Percentiles rank a stretch among this genome's conserved stretches.
Evolutionary conservation across 2,329 filamentous ascomycete genomes (phyloP).

Genomic region (Phyllosticta citriasiana): DNA sequence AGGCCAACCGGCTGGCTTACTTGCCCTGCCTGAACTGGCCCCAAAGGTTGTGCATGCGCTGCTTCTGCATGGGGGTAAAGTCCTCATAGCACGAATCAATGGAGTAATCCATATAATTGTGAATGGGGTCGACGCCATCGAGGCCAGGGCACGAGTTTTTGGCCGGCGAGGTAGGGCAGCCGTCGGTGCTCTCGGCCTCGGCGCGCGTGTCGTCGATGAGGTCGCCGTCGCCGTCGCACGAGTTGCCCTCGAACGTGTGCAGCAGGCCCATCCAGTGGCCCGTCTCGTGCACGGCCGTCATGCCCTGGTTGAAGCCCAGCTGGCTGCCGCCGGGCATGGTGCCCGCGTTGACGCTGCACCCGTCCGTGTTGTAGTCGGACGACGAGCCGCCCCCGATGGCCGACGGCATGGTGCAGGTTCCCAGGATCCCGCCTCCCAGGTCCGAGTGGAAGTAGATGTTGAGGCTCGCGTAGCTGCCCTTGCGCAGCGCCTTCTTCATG

Average conservation of each 20-base stretch:
- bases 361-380: conserved; percentile 40
- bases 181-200: conserved; percentile 39
- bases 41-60: conserved; percentile 45
- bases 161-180: conserved; percentile 36
- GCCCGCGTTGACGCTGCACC: conserved; percentile 47
- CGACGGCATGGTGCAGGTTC: conserved; percentile 43
- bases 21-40: conserved; percentile 30
- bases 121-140: conserved; percentile 38
- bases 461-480: conserved; percentile 43
- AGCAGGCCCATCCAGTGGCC: conserved; percentile 40
- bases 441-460: conserved; percentile 53
- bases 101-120: conserved; percentile 53
- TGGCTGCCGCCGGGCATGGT: conserved; percentile 45
- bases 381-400: conserved; percentile 31
- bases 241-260: conserved; percentile 38
- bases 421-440: conserved; percentile 38
- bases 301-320: conserved; percentile 39
- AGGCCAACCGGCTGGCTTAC: conserved; percentile 13
- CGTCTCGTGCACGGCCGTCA: conserved; percentile 39
- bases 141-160: conserved; percentile 43
- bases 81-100: conserved; percentile 45
- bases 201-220: conserved; percentile 35
- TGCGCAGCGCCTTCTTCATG: conserved; percentile 45
- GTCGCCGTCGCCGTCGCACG: conserved; percentile 35
- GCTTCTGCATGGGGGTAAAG: conserved; percentile 42